A percentile compares a stretch with the other conserved stretches of the same genome.
Conservation (phyloP, 2,329 filamentous ascomycete species). For the Emergomyces orientalis region DNA sequence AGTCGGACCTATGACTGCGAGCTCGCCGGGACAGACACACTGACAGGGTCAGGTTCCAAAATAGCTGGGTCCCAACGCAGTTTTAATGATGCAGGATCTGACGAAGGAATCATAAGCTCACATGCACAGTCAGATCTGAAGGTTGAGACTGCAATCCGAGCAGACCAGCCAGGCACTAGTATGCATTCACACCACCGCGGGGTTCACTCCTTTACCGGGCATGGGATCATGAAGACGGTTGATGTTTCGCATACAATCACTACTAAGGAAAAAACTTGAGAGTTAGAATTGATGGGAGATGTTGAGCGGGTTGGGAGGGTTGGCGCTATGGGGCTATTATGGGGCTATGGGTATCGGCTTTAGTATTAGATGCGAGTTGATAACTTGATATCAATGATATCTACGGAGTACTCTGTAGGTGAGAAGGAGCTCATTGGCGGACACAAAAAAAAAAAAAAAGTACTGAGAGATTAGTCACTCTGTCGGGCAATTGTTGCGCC, state of each 20-base stretch:
- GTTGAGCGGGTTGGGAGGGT: neutral
- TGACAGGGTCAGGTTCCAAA: constrained; percentile 1
- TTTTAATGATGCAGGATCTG: constrained; percentile 15
- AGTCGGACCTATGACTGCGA: constrained; percentile 4
- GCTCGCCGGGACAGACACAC: constrained; percentile 2
- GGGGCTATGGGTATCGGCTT: too few relatives aligned
- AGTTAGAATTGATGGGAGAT: neutral
- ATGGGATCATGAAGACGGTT: constrained; percentile 25
- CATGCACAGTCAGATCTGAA: constrained; percentile 22
- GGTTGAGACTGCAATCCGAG: constrained; percentile 23
- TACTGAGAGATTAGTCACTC: too few relatives aligned
- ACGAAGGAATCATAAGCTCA: constrained; percentile 22
- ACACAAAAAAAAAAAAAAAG: too few relatives aligned
- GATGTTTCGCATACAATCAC: constrained; percentile 20
- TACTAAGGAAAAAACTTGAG: neutral
- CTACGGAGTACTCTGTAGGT: too few relatives aligned
- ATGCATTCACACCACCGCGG: constrained; percentile 2
- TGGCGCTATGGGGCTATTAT: neutral
- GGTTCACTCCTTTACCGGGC: constrained; percentile 11
- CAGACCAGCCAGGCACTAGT: constrained; percentile 9
- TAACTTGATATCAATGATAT: too few relatives aligned
- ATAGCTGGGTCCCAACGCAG: neutral
- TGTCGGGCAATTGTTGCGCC: too few relatives aligned
- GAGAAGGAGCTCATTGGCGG: too few relatives aligned
- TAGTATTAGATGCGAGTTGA: too few relatives aligned